phyloP scores from a whole-genome alignment of 163 green algal genomes.

The Coccomyxa subellipsoidea region DNA sequence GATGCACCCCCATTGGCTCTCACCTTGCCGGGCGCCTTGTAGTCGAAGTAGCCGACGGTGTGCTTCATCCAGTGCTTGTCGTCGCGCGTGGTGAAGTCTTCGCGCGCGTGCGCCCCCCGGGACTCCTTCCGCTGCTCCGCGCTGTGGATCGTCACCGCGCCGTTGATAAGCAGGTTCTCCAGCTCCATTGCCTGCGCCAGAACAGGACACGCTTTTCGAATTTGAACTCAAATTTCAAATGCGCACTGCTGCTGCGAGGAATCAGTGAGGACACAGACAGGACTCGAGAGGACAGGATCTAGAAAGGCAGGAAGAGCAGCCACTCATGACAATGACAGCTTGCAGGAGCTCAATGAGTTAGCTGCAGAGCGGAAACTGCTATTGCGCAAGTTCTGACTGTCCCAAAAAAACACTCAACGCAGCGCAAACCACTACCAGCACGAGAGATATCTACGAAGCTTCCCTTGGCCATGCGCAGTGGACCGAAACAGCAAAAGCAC shows the following conservation, averaged over 20 bases:
- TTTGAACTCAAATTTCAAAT: not conserved
- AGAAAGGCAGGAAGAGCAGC: not conserved
- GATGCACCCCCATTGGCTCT: no score
- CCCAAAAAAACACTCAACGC: no score
- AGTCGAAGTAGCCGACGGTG: constrained; percentile 84
- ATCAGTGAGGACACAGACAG: not conserved
- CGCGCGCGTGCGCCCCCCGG: constrained; percentile 92
- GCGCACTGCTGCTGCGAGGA: not conserved
- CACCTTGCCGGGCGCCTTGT: constrained; percentile 7
- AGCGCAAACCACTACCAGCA: no score
- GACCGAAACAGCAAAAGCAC: no score
- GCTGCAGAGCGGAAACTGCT: no score
- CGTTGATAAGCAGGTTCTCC: constrained; percentile 97
- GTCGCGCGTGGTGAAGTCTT: constrained; percentile 91
- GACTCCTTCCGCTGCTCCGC: constrained; percentile 94
- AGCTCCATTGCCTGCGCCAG: constrained; percentile 85
- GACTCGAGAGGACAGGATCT: not conserved
- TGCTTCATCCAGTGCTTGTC: constrained; percentile 98
- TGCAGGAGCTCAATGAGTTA: no score
- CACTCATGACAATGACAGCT: no score
- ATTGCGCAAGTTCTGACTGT: no score
- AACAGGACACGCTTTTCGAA: not conserved
- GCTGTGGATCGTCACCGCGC: constrained; percentile 90
- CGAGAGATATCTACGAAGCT: no score
- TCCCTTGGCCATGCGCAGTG: no score